Conservation (phyloP, 2,329 filamentous ascomycete species). For the Neurospora sp. region DNA sequence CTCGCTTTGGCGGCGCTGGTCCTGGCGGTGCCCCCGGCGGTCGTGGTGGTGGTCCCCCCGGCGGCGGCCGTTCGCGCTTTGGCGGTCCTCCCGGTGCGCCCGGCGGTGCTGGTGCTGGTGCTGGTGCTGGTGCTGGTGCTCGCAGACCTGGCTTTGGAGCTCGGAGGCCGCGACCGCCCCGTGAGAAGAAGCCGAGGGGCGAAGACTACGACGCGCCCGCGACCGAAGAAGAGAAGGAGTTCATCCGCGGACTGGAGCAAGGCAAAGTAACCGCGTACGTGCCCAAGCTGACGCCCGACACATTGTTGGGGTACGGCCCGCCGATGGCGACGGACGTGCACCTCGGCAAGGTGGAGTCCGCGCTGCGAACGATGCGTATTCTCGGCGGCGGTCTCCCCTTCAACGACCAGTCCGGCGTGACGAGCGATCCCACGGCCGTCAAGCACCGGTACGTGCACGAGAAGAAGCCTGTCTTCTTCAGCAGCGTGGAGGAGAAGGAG, state of each 20-base stretch:
- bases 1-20: not conserved
- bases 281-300: slow-evolving; percentile 24
- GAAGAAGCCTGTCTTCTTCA: slow-evolving; percentile 29
- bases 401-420: slow-evolving; percentile 19
- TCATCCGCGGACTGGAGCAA: slow-evolving; percentile 19
- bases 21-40: not conserved
- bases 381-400: slow-evolving; percentile 28
- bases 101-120: not conserved
- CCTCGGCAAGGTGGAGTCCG: slow-evolving; percentile 24
- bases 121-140: not conserved
- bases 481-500: slow-evolving; percentile 23
- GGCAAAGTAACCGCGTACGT: slow-evolving; percentile 23
- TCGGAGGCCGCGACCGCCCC: not conserved
- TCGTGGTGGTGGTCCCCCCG: too few species aligned
- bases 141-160: not conserved
- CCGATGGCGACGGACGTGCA: slow-evolving; percentile 24
- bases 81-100: too few species aligned
- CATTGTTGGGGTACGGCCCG: slow-evolving; percentile 29
- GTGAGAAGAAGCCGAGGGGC: not conserved
- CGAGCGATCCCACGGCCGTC: slow-evolving; percentile 14
- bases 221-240: slow-evolving; percentile 16
- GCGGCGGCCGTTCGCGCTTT: too few species aligned
- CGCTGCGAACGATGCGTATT: slow-evolving; percentile 28
- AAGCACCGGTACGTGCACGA: slow-evolving; percentile 14
- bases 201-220: slow-evolving; percentile 2